Conservation (phyloP, 1,284 basidiomycete species). For the Mycena sp. region DNA sequence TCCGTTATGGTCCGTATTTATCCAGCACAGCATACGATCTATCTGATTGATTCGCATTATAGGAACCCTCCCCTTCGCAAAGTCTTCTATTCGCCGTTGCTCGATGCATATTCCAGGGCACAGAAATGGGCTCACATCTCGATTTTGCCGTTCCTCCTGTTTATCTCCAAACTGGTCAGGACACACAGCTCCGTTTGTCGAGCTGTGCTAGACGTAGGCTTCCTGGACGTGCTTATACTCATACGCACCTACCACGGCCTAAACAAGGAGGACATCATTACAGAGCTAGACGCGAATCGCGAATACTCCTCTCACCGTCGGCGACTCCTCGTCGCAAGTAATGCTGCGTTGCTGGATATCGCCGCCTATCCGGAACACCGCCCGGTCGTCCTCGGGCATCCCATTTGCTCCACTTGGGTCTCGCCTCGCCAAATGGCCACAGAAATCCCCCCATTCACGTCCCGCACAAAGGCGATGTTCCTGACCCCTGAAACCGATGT, state of each 20-base stretch:
- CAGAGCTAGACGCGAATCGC: neutral
- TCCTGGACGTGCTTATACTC: slow-evolving; percentile 22
- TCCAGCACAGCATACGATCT: too few species aligned
- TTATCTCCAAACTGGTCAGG: slow-evolving; percentile 20
- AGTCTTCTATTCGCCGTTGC: slow-evolving; percentile 14
- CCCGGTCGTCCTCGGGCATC: slow-evolving; percentile 11
- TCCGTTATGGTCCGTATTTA: slow-evolving; percentile 17
- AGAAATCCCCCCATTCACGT: slow-evolving; percentile 13
- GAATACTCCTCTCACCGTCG: neutral
- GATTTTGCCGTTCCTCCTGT: slow-evolving; percentile 21
- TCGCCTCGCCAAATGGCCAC: neutral
- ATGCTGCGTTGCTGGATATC: slow-evolving; percentile 23
- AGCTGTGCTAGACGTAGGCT: slow-evolving; percentile 21
- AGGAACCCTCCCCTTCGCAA: slow-evolving; percentile 20
- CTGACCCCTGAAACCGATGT: slow-evolving; percentile 11
- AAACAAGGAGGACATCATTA: neutral
- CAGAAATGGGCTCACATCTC: neutral
- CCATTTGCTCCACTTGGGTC: slow-evolving; percentile 18
- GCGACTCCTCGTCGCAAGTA: slow-evolving; percentile 14
- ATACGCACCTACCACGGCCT: slow-evolving; percentile 9
- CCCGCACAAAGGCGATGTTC: slow-evolving; percentile 18
- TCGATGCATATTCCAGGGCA: slow-evolving; percentile 7
- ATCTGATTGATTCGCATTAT: neutral
- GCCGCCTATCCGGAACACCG: slow-evolving; percentile 24
- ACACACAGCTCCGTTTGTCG: slow-evolving; percentile 16